Evolutionary conservation across 2,329 filamentous ascomycete genomes (phyloP), one percentile per base, ranked within the genome.

Genomic region (Claviceps arundinis): DNA sequence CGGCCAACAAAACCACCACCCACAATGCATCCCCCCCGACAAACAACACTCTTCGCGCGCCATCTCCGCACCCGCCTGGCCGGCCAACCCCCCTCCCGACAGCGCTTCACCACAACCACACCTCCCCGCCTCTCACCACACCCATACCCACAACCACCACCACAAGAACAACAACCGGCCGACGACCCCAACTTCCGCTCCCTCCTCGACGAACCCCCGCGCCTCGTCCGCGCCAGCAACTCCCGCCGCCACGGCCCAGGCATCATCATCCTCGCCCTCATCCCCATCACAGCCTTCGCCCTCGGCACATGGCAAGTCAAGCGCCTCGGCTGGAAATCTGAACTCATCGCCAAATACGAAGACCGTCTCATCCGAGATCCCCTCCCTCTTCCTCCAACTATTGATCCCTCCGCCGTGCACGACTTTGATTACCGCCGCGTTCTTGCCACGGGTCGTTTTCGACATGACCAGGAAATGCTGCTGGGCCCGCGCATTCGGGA

Each of bases 271-370:
- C 78, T 95, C 11, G 87, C 88, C 42, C 70, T 95, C 50, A 97
- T 98, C 61, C 93, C 93, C 48, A 70, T 95, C 55, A 96, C 90
- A 1, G 89, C 93, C 11, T 95, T 98, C 68, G 73, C 76, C 51
- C 82, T 98, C 16, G 93, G 93, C 34, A 88, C 88, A 57, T 98
- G 93, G 93, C 93, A 98, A 67, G 87, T 98, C 51, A 82, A 95
- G 66, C 85, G 93, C 11, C 79, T 98, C 1, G 81, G 84, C 54
- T 95, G 91, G 90, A 98, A 98, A 68, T 89, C 89, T 4, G 86
- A 95, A 46, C 76, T 98, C 13, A 83, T 98, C 55, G 89, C 91
- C 54, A 88, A 85, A 60, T 89, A 87, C 68, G 93, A 97, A 70
- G 90, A 98, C 73, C 86, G 91, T 5, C 78, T 98, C 38, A 78